Base-by-base conservation (phyloP, 192 early-diverging fungal genomes). In the Helicostylum pulchrum region DNA sequence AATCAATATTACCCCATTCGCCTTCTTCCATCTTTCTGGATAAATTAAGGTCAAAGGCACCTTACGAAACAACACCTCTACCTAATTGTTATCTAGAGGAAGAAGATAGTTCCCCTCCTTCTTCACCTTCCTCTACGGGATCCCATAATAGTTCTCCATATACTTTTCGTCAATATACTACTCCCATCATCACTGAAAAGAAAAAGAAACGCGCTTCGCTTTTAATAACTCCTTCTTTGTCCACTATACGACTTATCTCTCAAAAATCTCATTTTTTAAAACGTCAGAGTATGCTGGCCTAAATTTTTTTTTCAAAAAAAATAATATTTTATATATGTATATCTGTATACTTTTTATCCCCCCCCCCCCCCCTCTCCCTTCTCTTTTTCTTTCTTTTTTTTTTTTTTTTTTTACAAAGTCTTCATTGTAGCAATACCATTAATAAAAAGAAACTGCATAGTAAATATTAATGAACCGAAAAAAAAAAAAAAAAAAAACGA, bases 221-320 rank as follows among this genome's bases (percentile, higher is more conserved):
- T 12, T 44, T 59, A 26, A 59, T 59, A 23, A 45, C 39, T 43
- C 57, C 57, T 0, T 44, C 19, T 26, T 36, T 59, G 21, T 59
- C 57, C 12, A 15, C 46, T 19, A 21, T 59, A 20, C 57, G 57
- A 15, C 36, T 45, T 9, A 39, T 42, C 19, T 42, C 57, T 23
- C 57, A 59, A 45, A 59, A 59, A 59, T 59, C 57, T 23, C 39
- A 45, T 19, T 57, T 57, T n/a, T 59, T 59, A 26, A 59, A 59
- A 59, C 57, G 57, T 45, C 57, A 59, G 45, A 59, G 57, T 45
- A 59, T 59, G 57, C 43, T 59, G 43, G 36, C 57, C 17, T 59
- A 59, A 44, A 3, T 10, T 39, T 10, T 39, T 39, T 9, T 6
- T 39, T 39, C 9, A 39, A 39, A 39, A 9, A n/a, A n/a, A n/a